Conservation (phyloP, 768 basidiomycete genomes). For the Russula abietina region DNA sequence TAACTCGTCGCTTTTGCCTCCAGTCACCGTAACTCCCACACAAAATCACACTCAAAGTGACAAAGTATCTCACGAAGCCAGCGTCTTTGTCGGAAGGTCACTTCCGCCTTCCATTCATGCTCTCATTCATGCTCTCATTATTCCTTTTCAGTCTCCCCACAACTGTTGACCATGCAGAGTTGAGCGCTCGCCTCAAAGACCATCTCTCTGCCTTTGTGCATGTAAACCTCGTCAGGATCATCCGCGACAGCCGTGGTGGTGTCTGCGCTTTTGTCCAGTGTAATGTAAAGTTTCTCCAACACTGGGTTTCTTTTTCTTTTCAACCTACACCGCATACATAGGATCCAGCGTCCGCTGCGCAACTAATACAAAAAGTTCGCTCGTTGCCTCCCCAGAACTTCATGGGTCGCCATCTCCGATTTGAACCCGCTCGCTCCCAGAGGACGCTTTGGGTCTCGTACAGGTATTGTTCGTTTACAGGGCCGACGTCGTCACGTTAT, state of each 20-base stretch:
- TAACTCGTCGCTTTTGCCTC: slow-evolving; percentile 26
- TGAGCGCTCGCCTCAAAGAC: slow-evolving; percentile 52
- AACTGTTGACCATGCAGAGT: slow-evolving; percentile 57
- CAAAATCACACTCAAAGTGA: slow-evolving; percentile 27
- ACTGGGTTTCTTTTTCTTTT: background rate
- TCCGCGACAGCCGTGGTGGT: slow-evolving; percentile 69
- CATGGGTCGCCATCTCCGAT: slow-evolving; percentile 67
- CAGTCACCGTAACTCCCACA: slow-evolving; percentile 25
- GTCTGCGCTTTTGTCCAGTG: slow-evolving; percentile 85
- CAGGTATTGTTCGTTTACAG: slow-evolving; percentile 39
- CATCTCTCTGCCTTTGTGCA: slow-evolving; percentile 63
- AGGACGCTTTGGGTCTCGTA: slow-evolving; percentile 72
- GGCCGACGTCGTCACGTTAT: background rate
- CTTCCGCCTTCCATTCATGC: slow-evolving; percentile 15
- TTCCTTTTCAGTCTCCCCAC: slow-evolving; percentile 52
- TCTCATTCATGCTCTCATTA: slow-evolving; percentile 18
- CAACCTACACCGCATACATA: slow-evolving; percentile 28
- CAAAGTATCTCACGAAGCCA: slow-evolving; percentile 64
- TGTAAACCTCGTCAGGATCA: slow-evolving; percentile 61
- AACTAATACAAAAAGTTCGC: slow-evolving; percentile 56
- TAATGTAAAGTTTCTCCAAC: slow-evolving; percentile 44
- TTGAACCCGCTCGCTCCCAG: slow-evolving; percentile 71
- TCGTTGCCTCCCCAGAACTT: slow-evolving; percentile 53
- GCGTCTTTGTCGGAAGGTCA: slow-evolving; percentile 81
- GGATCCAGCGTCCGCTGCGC: slow-evolving; percentile 52